These are phyloP conservation scores for Euryodendron excelsum DNA, from an alignment of 148 eudicot genomes.

Conservation along the genomic window DNA sequence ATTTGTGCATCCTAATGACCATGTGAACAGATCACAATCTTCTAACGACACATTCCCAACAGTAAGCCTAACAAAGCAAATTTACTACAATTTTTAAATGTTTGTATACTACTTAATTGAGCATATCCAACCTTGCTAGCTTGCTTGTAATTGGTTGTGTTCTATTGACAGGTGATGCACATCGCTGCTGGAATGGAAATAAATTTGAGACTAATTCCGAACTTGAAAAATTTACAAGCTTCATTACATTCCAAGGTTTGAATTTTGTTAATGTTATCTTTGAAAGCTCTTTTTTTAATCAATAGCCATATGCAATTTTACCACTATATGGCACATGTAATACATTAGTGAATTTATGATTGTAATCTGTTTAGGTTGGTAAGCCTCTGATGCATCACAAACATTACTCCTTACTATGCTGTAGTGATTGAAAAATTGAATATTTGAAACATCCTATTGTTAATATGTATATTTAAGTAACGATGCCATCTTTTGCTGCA, in stretches of 20 bases:
- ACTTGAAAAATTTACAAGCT: slow-evolving; percentile 74
- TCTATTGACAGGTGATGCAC: slow-evolving; percentile 84
- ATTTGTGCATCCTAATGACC: slow-evolving; percentile 98
- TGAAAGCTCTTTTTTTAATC: background rate
- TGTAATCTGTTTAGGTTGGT: background rate
- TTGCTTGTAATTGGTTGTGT: slow-evolving; percentile 13
- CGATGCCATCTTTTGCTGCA: too few species aligned
- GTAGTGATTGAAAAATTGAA: too few species aligned
- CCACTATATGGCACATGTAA: background rate
- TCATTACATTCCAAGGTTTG: slow-evolving; percentile 78
- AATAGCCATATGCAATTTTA: too few species aligned
- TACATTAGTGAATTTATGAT: background rate
- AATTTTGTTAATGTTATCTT: background rate
- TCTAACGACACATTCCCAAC: slow-evolving; percentile 98
- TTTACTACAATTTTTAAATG: background rate
- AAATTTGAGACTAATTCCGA: slow-evolving; percentile 82
- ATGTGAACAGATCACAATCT: slow-evolving; percentile 97
- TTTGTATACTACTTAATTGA: background rate
- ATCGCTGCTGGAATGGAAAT: slow-evolving; percentile 95
- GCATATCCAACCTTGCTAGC: slow-evolving; percentile 10
- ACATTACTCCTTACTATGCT: too few species aligned
- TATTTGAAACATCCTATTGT: too few species aligned
- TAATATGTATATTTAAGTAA: too few species aligned
- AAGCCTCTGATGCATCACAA: background rate
- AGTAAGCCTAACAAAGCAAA: slow-evolving; percentile 43